Conservation (phyloP, 176 grass and related monocot species). For the Aegilops tauschii region DNA sequence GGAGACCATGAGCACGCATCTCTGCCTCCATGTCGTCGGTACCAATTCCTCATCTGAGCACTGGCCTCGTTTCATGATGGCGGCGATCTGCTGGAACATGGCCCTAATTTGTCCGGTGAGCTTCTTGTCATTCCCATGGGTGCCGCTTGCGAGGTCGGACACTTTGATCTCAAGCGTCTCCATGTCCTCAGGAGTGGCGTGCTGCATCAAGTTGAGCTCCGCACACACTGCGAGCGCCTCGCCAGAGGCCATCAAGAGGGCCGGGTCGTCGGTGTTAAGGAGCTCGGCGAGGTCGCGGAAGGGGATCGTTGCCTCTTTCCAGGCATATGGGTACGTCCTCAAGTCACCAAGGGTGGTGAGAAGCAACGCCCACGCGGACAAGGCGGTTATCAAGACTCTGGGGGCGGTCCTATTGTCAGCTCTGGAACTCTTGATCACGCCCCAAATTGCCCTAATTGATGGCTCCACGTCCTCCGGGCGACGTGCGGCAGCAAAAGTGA, state of each 20-base stretch:
- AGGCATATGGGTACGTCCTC: background rate
- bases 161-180: background rate
- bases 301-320: background rate
- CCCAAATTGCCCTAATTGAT: background rate
- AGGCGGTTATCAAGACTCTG: background rate
- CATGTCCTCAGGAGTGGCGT: slow-evolving; percentile 8
- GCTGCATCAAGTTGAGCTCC: slow-evolving; percentile 2
- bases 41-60: background rate
- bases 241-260: slow-evolving; percentile 9
- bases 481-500: slow-evolving; percentile 19
- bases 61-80: slow-evolving; percentile 7
- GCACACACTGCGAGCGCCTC: slow-evolving; percentile 26
- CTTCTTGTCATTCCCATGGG: background rate
- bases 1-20: background rate
- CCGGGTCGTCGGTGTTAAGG: background rate
- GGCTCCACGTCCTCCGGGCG: background rate
- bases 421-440: background rate
- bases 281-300: background rate
- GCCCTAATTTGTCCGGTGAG: background rate
- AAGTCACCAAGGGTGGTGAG: background rate
- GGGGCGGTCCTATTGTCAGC: background rate
- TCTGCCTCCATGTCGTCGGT: background rate
- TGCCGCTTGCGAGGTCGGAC: background rate
- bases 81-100: background rate
- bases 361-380: slow-evolving; percentile 20